Conservation (phyloP, 768 basidiomycete species). For the Lactarius sanguifluus region DNA sequence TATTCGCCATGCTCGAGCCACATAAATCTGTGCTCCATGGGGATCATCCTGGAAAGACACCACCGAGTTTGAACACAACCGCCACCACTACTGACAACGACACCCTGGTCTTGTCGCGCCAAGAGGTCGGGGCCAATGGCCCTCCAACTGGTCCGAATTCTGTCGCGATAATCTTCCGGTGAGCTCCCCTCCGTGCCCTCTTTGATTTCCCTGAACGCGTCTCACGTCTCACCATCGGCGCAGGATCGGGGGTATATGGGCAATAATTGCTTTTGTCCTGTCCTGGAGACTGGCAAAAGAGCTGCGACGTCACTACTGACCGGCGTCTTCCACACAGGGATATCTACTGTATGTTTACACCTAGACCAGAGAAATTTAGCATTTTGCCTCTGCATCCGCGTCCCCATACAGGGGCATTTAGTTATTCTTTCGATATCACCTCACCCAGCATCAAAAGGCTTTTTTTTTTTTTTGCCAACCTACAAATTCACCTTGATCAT, state of each 20-base stretch:
- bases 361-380: not conserved
- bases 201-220: no score
- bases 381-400: slow-evolving; percentile 2
- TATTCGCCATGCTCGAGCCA: slow-evolving; percentile 86
- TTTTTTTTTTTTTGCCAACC: not conserved
- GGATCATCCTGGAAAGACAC: slow-evolving; percentile 21
- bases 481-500: slow-evolving; percentile 10
- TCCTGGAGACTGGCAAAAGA: slow-evolving; percentile 31
- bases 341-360: slow-evolving; percentile 1
- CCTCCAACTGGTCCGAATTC: slow-evolving; percentile 37
- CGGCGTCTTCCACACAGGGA: not conserved
- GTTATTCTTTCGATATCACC: slow-evolving; percentile 4
- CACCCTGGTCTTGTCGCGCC: slow-evolving; percentile 9
- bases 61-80: slow-evolving; percentile 14
- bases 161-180: slow-evolving; percentile 45
- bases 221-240: not conserved
- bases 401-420: slow-evolving; percentile 10
- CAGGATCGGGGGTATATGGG: slow-evolving; percentile 33
- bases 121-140: slow-evolving; percentile 25
- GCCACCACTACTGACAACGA: not conserved
- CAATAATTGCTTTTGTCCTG: slow-evolving; percentile 32
- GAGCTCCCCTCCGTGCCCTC: slow-evolving; percentile 17
- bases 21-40: slow-evolving; percentile 40
- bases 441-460: not conserved
- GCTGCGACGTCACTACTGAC: slow-evolving; percentile 26